phyloP scores from a whole-genome alignment of 2,329 filamentous ascomycete species.

The Aspergillus glaucus region DNA sequence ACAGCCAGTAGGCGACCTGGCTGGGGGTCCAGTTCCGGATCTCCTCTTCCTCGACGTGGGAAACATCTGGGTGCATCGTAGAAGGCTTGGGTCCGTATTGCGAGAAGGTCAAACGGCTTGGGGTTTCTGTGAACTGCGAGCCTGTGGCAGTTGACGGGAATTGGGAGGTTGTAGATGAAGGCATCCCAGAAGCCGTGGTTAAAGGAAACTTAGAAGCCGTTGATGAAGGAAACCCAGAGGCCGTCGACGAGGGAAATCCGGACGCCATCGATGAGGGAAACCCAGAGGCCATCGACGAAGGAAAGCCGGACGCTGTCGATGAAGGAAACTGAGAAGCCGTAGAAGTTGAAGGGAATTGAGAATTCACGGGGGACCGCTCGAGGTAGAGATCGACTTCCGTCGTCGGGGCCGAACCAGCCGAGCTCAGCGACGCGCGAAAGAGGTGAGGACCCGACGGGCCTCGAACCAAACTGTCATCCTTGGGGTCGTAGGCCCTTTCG shows the following conservation, averaged over 20 bases:
- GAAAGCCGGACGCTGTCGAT: no score
- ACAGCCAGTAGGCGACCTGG: conserved; percentile 57
- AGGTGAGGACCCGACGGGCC: conserved; percentile 86
- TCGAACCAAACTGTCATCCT: conserved; percentile 56
- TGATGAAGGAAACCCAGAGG: no score
- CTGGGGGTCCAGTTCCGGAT: conserved; percentile 27
- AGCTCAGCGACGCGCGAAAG: conserved; percentile 57
- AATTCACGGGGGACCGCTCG: conserved; percentile 9
- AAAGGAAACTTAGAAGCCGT: no score
- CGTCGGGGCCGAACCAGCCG: conserved; percentile 9
- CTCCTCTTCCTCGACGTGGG: conserved; percentile 23
- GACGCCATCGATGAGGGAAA: no score
- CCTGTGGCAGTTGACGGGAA: conserved; percentile 1
- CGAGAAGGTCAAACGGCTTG: conserved; percentile 7
- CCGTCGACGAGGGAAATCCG: no score
- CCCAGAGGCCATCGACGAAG: no score
- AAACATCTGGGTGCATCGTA: conserved; percentile 19
- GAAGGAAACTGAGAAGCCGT: no score
- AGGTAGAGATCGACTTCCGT: conserved; percentile 16
- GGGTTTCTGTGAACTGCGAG: conserved; percentile 48
- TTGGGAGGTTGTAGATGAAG: no score
- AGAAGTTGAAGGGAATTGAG: conserved; percentile 1
- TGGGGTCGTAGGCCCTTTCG: conserved; percentile 55
- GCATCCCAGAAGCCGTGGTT: no score
- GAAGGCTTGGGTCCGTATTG: conserved; percentile 52